Evolutionary conservation across 805 yeast genomes (phyloP), one percentile per base, ranked within the genome.

Genomic region (Novakomyces olei): DNA sequence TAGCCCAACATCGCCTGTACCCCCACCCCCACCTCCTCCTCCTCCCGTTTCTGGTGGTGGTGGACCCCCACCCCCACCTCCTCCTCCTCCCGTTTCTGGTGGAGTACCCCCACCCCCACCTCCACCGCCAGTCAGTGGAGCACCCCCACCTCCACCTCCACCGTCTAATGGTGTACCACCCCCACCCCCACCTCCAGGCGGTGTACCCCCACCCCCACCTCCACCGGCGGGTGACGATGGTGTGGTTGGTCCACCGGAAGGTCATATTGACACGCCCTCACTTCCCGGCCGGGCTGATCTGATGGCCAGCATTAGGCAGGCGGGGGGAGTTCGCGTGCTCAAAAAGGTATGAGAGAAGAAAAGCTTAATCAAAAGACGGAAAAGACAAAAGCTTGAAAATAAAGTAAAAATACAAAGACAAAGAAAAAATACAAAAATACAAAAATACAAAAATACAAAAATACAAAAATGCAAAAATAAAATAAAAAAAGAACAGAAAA

Each of bases 281-380:
- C 69, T 55, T 4, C 54, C 58, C 2, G 72, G 72, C 0, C 60
- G 92, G 43, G 92, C 77, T 49, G 92, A 92, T 0, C 60, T 85
- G 27, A 57, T 85, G 37, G 77, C 91, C 0, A 79, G 95, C 1
- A 85, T 85, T 42, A 63, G 93, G 43, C 68, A 72, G 25, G 72
- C 93, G 0, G 74, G 72, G 9, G 83, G 85, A 24, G 25, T 83
- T 4, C 72, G 74, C 0, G 45, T 67, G 4, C 62, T 85, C 41
- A 68, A 62, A 40, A 79, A 72, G 48, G 74, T 75, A n/a, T n/a
- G n/a, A 2, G 95, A 85, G 50, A 85, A 81, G 51, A 53, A 79
- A n/a, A n/a, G 0, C 81, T 75, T 44, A 55, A 80, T 26, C 94
- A 83, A 23, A 67, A 63, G 39, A 92, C 95, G 6, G 69, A 74